Conservation (phyloP, 331 rosid genomes). For the Malus hybrid region DNA sequence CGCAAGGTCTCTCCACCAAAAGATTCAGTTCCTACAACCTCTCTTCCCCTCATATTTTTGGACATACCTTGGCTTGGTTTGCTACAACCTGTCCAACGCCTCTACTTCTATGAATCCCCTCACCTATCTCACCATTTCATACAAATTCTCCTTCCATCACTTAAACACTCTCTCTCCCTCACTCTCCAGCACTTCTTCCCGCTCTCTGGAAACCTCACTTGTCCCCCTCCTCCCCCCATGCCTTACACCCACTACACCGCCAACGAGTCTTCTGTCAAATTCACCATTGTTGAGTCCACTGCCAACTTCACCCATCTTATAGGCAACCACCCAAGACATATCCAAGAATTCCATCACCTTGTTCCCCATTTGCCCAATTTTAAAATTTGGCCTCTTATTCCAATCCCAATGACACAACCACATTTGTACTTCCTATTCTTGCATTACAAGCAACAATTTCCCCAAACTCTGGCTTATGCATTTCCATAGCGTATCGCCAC, state of each 20-base stretch:
- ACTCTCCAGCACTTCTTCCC: slow-evolving; percentile 52
- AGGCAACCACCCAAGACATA: slow-evolving; percentile 8
- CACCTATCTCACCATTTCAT: slow-evolving; percentile 34
- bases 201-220: slow-evolving; percentile 11
- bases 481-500: slow-evolving; percentile 31
- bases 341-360: slow-evolving; percentile 27
- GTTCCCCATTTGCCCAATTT: slow-evolving; percentile 20
- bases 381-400: background rate
- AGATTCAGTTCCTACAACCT: slow-evolving; percentile 33
- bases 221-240: slow-evolving; percentile 25
- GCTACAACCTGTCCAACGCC: slow-evolving; percentile 20
- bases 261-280: slow-evolving; percentile 10
- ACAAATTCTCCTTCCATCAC: slow-evolving; percentile 30
- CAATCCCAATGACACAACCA: background rate
- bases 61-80: slow-evolving; percentile 31
- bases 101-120: slow-evolving; percentile 47
- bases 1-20: slow-evolving; percentile 31
- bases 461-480: slow-evolving; percentile 36
- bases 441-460: slow-evolving; percentile 44
- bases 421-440: slow-evolving; percentile 34
- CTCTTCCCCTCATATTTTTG: slow-evolving; percentile 39
- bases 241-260: slow-evolving; percentile 29
- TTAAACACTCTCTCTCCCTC: slow-evolving; percentile 44
- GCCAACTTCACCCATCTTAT: slow-evolving; percentile 17
- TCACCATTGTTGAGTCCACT: slow-evolving; percentile 26